These are phyloP conservation scores for Peronospora belbahrii DNA, from an alignment of 352 stramenopile species.

Conservation along the genomic window DNA sequence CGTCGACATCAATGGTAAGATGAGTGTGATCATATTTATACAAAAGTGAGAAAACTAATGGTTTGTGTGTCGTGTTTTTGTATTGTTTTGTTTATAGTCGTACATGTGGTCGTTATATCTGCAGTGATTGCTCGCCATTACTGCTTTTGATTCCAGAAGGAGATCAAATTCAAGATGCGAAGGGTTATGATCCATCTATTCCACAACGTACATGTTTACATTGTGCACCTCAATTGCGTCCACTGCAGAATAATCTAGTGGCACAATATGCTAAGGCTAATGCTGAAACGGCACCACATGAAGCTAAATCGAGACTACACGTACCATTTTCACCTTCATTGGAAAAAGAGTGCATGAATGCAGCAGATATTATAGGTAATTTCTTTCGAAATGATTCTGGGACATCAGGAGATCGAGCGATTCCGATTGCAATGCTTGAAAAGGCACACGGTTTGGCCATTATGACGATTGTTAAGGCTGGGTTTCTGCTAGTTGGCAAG, in stretches of 20 bases:
- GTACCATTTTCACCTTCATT: constrained; percentile 47
- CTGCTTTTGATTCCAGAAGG: constrained; percentile 48
- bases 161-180: constrained; percentile 37
- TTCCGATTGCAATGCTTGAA: constrained; percentile 43
- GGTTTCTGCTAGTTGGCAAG: constrained; percentile 53
- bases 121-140: constrained; percentile 49
- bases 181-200: constrained; percentile 43
- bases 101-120: constrained; percentile 44
- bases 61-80: constrained; percentile 1
- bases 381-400: constrained; percentile 56
- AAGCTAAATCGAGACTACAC: constrained; percentile 35
- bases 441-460: constrained; percentile 47
- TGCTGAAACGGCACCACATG: constrained; percentile 31
- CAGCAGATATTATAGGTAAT: constrained; percentile 58
- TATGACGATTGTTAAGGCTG: constrained; percentile 46
- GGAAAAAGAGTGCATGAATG: constrained; percentile 52
- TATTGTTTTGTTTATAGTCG: constrained; percentile 20
- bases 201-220: constrained; percentile 54
- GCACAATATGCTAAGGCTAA: constrained; percentile 35
- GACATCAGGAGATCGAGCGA: constrained; percentile 31
- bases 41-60: constrained; percentile 9
- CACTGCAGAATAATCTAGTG: constrained; percentile 43
- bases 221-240: constrained; percentile 39
- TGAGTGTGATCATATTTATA: too few relatives aligned
- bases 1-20: constrained; percentile 54